Evolutionary conservation across 1,139 yeast species (phyloP), one percentile per base, ranked within the genome.

Genomic region (Petasospora rhodanensis): DNA sequence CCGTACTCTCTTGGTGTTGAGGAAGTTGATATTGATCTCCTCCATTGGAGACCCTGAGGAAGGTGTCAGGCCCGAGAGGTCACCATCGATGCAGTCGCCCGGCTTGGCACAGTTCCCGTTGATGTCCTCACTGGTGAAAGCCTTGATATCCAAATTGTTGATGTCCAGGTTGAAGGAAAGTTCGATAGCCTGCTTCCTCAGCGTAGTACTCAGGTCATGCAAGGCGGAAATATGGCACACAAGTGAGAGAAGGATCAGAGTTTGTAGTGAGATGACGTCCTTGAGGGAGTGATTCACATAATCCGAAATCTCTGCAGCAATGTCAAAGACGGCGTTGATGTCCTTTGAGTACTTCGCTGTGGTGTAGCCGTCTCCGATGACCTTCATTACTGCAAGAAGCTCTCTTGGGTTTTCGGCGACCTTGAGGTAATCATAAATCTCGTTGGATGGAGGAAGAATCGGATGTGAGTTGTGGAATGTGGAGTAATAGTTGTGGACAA

Each of bases 171-270:
- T 59, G 12, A 60, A 38, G 1, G 63, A 56, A 14, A 68, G 43
- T 4, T 60, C 53, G 5, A 68, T 61, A 16, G 67, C 61, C 19
- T 64, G 60, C 24, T 57, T 62, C 35, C 75, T 58, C 9, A 69
- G 37, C 2, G 56, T 46, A 5, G 60, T 54, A 30, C 73, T 64
- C 25, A 68, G 41, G 23, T 62, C 68, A 45, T 69, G 75, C 10
- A 70, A 45, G 1, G 73, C 66, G 6, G 73, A 67, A 11, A 70
- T 64, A 38, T 70, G 76, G 7, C 72, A 59, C 6, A 64, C 56
- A 39, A 69, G 56, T 1, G 70, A 57, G 5, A 64, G 35, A 13
- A 70, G 38, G 5, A 66, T 45, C 23, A 68, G 39, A 0, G 64
- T 48, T 37, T 69, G 75, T n/a, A 70, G 39, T 0, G 71, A 51